Conservation (phyloP, 2,329 filamentous ascomycete genomes). For the Fusarium sp. region DNA sequence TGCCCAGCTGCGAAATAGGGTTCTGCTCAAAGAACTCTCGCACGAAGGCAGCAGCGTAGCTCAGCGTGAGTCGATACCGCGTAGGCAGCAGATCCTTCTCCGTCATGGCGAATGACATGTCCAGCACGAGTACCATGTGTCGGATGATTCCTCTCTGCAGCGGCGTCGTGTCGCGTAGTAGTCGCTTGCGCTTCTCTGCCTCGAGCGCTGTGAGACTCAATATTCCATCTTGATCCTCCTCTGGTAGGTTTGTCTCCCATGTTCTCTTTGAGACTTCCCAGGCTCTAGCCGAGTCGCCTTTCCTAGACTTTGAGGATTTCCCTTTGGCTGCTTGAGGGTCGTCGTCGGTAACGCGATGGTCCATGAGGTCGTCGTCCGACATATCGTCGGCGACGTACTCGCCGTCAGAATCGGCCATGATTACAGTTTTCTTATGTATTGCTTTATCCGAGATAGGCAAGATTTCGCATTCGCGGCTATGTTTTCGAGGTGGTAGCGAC, state of each 20-base stretch:
- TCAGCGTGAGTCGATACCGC: constrained; percentile 84
- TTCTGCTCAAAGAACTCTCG: constrained; percentile 98
- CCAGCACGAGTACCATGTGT: constrained; percentile 91
- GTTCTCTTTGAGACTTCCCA: constrained; percentile 78
- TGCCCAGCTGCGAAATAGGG: constrained; percentile 93
- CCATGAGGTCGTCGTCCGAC: constrained; percentile 76
- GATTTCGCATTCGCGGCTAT: background rate
- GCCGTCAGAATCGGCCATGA: constrained; percentile 81
- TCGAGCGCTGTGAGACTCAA: constrained; percentile 85
- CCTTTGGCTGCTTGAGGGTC: constrained; percentile 51
- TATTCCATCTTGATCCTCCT: constrained; percentile 83
- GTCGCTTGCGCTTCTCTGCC: constrained; percentile 83
- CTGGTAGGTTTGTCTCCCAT: constrained; percentile 78
- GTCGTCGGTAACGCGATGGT: constrained; percentile 62
- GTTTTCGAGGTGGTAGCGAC: background rate
- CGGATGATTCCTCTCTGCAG: constrained; percentile 97
- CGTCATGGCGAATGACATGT: constrained; percentile 93
- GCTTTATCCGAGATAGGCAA: background rate
- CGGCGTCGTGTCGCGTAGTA: constrained; percentile 94
- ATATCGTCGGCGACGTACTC: constrained; percentile 76
- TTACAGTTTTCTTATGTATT: background rate
- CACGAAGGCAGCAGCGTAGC: constrained; percentile 89
- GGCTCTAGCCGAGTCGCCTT: constrained; percentile 65
- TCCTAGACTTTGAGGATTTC: constrained; percentile 51
- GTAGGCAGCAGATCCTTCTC: constrained; percentile 96